Evolutionary conservation across 495 filamentous ascomycete species (phyloP), one percentile per base, ranked within the genome.

Genomic region (Lasiosphaeria hispida): DNA sequence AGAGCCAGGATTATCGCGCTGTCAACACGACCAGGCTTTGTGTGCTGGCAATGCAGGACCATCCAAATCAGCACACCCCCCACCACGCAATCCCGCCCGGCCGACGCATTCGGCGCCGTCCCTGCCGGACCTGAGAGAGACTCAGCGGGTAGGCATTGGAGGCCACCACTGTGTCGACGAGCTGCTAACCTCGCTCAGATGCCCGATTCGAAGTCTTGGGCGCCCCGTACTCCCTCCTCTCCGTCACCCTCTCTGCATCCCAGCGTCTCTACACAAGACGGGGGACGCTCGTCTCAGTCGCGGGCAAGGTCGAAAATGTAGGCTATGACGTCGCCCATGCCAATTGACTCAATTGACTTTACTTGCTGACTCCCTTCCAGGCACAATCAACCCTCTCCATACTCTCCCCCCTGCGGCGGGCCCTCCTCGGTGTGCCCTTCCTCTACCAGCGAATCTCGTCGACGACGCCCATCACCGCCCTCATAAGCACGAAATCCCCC

Each of bases 171-270:
- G 55, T n/a, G n/a, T n/a, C 11, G 3, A 39, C 36, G 33, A 10
- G 14, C 56, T 38, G 10, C 52, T 69, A 60, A 69, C 55, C 23
- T 10, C 14, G 8, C 17, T 3, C 58, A 96, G 94, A 97, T 85
- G 94, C 93, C 15, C 85, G 85, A 53, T 98, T 98, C 69, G 91
- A 97, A 68, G 90, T 97, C 34, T 74, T 97, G 60, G 94, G 92
- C 48, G 79, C 89, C 17, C 90, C 92, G 3, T 92, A 89, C 68
- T 96, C 95, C 36, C 82, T 98, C 44, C 88, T 98, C 64, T 96
- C 92, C 18, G 90, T 96, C 56, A 87, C 87, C 7, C 82, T 98
- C 37, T 95, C 94, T 41, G 88, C 94, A 19, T 97, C 94, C 33
- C 92, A 96, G 62, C 86, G 90, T 60, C 80, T 98, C 18, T 96